Percentiles rank a stretch among this genome's conserved stretches.
Evolutionary conservation across 176 grass and related monocot genomes (phyloP).

Genomic region (Hordeum marinum): DNA sequence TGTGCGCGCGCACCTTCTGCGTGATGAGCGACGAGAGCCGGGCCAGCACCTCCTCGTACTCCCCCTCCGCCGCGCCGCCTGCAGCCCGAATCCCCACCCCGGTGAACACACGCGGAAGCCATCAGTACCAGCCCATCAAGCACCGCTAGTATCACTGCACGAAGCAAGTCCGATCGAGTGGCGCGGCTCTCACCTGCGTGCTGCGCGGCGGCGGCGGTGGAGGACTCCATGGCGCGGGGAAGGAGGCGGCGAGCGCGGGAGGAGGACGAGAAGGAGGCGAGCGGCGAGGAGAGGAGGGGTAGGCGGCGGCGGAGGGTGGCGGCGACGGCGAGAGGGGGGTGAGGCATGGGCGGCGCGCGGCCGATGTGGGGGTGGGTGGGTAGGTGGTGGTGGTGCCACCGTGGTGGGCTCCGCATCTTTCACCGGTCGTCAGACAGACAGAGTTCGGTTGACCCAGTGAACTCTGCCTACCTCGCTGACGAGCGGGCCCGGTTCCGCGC

Average conservation of each 20-base stretch:
- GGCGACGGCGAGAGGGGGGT: neutral
- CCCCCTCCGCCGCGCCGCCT: slow-evolving; percentile 10
- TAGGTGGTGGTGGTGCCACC: slow-evolving; percentile 13
- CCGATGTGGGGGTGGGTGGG: neutral
- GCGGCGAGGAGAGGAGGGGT: neutral
- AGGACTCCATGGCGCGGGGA: slow-evolving; percentile 24
- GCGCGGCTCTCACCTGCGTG: slow-evolving; percentile 19
- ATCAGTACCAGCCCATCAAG: neutral
- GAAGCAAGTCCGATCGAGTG: neutral
- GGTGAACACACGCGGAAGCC: neutral
- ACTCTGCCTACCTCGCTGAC: neutral
- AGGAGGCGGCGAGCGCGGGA: neutral
- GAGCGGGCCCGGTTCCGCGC: neutral
- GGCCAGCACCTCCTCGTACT: slow-evolving; percentile 72
- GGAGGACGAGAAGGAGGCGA: neutral
- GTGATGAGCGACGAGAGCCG: slow-evolving; percentile 85
- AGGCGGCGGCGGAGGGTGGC: slow-evolving; percentile 7
- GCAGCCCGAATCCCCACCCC: neutral
- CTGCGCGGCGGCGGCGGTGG: neutral
- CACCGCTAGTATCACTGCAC: too few species aligned
- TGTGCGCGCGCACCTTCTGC: slow-evolving; percentile 61
- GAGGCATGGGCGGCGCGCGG: slow-evolving; percentile 27
- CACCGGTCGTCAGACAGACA: neutral
- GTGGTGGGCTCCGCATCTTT: slow-evolving; percentile 15
- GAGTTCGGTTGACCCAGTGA: neutral